Conservation (phyloP, 805 yeast species). For the Candida maris region DNA sequence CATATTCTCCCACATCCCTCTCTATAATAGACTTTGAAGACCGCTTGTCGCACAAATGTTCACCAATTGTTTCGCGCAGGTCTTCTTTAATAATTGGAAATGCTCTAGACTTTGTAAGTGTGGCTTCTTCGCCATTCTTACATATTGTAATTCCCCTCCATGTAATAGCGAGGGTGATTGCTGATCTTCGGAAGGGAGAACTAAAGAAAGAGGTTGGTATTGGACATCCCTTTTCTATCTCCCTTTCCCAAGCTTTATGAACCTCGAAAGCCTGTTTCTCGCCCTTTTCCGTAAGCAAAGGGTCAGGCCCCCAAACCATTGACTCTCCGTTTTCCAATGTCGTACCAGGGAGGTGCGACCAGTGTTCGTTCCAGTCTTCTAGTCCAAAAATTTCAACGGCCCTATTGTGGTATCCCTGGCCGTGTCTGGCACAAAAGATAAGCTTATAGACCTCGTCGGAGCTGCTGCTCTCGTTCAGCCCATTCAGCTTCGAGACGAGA, state of each 20-base stretch:
- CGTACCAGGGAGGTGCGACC: conserved; percentile 45
- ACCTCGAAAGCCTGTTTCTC: conserved; percentile 52
- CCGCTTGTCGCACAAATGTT: conserved; percentile 58
- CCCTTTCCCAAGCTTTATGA: conserved; percentile 39
- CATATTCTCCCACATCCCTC: conserved; percentile 37
- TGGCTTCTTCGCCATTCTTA: conserved; percentile 23
- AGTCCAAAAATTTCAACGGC: conserved; percentile 53
- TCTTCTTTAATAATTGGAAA: conserved; percentile 39
- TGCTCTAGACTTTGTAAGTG: conserved; percentile 10
- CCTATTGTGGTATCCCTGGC: conserved; percentile 65
- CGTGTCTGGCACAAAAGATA: conserved; percentile 59
- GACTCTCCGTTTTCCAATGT: conserved; percentile 41
- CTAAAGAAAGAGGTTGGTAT: conserved; percentile 54
- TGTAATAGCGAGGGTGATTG: conserved; percentile 52
- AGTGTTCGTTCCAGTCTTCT: conserved; percentile 54
- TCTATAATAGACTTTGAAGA: conserved; percentile 36
- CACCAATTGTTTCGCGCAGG: conserved; percentile 59
- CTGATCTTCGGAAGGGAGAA: conserved; percentile 63
- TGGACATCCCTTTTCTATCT: conserved; percentile 47
- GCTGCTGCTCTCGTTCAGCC: conserved; percentile 34
- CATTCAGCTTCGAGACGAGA: conserved; percentile 30
- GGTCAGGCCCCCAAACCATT: conserved; percentile 56
- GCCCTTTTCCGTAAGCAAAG: conserved; percentile 54
- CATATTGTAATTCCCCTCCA: conserved; percentile 40
- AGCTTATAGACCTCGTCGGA: conserved; percentile 44